These are phyloP conservation scores for Peronospora tabacina DNA, from an alignment of 352 stramenopile genomes.

Conservation along the genomic window DNA sequence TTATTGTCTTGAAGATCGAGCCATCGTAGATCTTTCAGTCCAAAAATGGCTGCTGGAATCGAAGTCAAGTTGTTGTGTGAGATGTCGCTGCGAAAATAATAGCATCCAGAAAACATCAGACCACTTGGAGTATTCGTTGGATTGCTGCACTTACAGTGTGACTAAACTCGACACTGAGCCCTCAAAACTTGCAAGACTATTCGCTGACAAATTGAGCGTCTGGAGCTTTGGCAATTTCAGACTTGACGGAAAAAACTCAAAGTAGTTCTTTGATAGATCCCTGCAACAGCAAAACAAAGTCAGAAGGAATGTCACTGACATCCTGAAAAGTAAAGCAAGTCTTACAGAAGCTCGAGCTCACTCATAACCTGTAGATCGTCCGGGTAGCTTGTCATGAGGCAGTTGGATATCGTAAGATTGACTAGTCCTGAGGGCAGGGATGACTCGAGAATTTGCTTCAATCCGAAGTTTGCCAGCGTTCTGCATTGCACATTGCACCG, in stretches of 20 bases:
- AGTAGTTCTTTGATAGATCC: constrained; percentile 61
- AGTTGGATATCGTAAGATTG: constrained; percentile 57
- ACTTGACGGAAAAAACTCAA: constrained; percentile 39
- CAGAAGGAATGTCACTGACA: neutral
- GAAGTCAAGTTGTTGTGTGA: constrained; percentile 39
- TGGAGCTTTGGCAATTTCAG: constrained; percentile 32
- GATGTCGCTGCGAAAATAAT: constrained; percentile 35
- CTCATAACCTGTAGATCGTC: constrained; percentile 44
- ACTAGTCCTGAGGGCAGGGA: constrained; percentile 31
- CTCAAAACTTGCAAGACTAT: constrained; percentile 41
- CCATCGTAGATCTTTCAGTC: constrained; percentile 28
- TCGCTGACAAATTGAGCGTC: constrained; percentile 47
- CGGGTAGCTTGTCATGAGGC: constrained; percentile 40
- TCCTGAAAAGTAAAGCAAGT: neutral
- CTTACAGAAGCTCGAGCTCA: constrained; percentile 41
- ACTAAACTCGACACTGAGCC: constrained; percentile 31
- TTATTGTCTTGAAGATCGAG: constrained; percentile 40
- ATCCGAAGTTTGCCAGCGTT: constrained; percentile 43
- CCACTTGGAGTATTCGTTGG: neutral
- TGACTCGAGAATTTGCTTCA: constrained; percentile 35
- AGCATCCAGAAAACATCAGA: neutral
- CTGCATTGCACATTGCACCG: constrained; percentile 11
- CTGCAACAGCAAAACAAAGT: constrained; percentile 20
- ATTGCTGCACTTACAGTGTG: constrained; percentile 33
- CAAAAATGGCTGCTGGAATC: constrained; percentile 40